phyloP scores from a whole-genome alignment of 2,329 filamentous ascomycete genomes.

The Fusarium siculi region DNA sequence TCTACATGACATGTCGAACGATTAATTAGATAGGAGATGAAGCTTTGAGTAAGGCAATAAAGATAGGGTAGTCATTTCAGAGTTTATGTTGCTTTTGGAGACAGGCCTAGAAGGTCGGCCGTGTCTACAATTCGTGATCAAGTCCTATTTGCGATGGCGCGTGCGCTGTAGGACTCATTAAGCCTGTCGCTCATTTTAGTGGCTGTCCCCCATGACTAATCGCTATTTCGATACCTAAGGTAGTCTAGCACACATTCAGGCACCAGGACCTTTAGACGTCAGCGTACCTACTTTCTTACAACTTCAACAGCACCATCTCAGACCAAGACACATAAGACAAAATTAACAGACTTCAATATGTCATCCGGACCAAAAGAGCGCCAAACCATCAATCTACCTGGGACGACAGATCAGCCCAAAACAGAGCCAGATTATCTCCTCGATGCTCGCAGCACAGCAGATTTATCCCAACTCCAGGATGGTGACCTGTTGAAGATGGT shows the following conservation, averaged over 20 bases:
- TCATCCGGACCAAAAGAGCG: not conserved
- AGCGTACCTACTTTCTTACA: not conserved
- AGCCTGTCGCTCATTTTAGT: accelerated
- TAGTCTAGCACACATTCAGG: not conserved
- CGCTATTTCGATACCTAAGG: too few species aligned
- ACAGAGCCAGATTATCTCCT: not conserved
- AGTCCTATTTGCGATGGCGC: not conserved
- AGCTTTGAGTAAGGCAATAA: accelerated
- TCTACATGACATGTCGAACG: not conserved
- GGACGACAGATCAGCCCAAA: not conserved
- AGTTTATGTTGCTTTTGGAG: not conserved
- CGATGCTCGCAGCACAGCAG: not conserved
- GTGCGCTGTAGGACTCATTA: not conserved
- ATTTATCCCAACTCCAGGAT: not conserved
- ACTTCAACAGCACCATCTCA: not conserved
- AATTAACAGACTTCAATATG: not conserved
- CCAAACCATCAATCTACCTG: not conserved
- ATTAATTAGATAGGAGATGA: accelerated
- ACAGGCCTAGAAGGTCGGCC: accelerated
- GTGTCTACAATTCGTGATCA: accelerated
- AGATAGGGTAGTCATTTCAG: not conserved
- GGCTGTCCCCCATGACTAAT: not conserved
- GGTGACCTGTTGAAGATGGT: slow-evolving; percentile 24
- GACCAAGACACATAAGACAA: not conserved
- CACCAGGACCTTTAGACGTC: accelerated